Percentiles rank a stretch among this genome's conserved stretches.
phyloP scores from a whole-genome alignment of 2,329 filamentous ascomycete genomes.

The Epichloe baconii region DNA sequence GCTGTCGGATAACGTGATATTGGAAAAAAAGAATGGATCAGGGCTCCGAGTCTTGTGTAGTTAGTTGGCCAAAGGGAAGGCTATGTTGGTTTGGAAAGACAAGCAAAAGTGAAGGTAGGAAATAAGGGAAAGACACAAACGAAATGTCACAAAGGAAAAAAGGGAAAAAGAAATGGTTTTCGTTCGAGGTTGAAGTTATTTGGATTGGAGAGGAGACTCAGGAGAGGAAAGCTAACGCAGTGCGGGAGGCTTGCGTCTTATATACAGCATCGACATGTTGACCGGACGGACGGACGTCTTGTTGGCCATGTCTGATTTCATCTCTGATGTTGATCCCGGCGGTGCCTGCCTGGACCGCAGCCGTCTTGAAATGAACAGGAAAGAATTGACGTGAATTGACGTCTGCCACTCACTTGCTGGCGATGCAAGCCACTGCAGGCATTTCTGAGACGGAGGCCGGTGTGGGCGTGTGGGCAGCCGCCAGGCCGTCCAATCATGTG shows the following conservation, averaged over 20 bases:
- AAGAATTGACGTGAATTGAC: not conserved
- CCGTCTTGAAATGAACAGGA: not conserved
- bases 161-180: conserved; percentile 3
- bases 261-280: not conserved
- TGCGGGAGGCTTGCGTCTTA: not conserved
- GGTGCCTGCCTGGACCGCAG: not conserved
- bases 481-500: conserved; percentile 12
- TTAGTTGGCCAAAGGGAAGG: no score
- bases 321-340: no score
- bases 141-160: conserved; percentile 7
- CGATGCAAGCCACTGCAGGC: not conserved
- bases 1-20: no score
- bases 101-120: conserved; percentile 11
- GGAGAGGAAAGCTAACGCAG: not conserved
- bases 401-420: not conserved
- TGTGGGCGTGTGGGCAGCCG: conserved; percentile 10
- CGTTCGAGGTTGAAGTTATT: conserved; percentile 5
- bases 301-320: not conserved
- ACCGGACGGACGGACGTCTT: not conserved
- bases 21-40: no score
- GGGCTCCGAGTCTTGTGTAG: no score
- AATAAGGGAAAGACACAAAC: conserved; percentile 12
- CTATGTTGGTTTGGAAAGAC: not conserved
- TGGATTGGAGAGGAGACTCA: not conserved
- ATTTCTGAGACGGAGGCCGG: conserved; percentile 8